Conservation (phyloP, 495 filamentous ascomycete species). For the Bombardia bombarda region DNA sequence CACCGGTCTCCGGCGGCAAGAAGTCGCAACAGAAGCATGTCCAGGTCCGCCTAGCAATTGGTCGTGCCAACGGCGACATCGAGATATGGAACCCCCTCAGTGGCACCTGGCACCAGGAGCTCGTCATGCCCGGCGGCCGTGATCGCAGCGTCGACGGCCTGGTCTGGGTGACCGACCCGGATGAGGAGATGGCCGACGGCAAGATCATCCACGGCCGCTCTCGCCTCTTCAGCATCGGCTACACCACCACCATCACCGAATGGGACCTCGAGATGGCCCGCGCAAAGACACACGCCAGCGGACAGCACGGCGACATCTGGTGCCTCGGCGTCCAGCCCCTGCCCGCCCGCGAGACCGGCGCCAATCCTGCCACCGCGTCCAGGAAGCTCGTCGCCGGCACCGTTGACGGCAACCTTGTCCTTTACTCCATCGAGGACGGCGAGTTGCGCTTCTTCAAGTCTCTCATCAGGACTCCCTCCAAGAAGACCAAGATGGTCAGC, state of each 20-base stretch:
- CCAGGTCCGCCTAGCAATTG: conserved; percentile 71
- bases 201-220: conserved; percentile 60
- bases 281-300: conserved; percentile 73
- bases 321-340: conserved; percentile 83
- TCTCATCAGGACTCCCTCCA: conserved; percentile 63
- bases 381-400: conserved; percentile 76
- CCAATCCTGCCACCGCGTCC: conserved; percentile 2
- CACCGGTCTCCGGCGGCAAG: conserved; percentile 50
- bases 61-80: conserved; percentile 90
- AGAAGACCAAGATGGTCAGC: conserved; percentile 79
- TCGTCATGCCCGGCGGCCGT: conserved; percentile 72
- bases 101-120: conserved; percentile 86
- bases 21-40: conserved; percentile 38
- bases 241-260: conserved; percentile 83
- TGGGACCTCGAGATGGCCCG: conserved; percentile 79
- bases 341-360: conserved; percentile 7
- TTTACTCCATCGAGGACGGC: conserved; percentile 76
- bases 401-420: conserved; percentile 79
- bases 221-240: conserved; percentile 93
- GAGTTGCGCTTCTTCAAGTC: conserved; percentile 65
- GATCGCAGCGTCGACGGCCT: conserved; percentile 85
- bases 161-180: conserved; percentile 83
- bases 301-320: conserved; percentile 95
- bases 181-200: conserved; percentile 54
- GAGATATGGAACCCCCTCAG: conserved; percentile 94